Percentiles rank a stretch among this genome's conserved stretches.
Conservation (phyloP, 169 alveolate genomes). For the Neospora caninum region DNA sequence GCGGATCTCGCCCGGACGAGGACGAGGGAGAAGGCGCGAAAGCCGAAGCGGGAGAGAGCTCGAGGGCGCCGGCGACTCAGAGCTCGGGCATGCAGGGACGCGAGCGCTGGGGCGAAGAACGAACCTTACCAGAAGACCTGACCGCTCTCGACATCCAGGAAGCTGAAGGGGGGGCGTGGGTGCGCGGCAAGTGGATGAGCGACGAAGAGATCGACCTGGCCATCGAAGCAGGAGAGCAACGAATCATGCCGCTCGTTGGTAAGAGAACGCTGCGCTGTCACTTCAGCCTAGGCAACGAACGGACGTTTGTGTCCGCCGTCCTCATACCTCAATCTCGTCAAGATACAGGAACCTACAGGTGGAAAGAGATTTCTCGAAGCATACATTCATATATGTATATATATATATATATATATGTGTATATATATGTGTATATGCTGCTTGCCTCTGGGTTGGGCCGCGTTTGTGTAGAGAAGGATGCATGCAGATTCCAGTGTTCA, state of each 20-base stretch:
- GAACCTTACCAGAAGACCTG: not conserved
- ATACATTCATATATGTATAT: not conserved
- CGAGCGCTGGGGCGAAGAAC: not conserved
- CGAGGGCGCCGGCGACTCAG: not conserved
- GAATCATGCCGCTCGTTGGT: not conserved
- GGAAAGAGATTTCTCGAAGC: not conserved
- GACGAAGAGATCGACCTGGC: slow-evolving; percentile 31
- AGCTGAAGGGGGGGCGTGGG: slow-evolving; percentile 41
- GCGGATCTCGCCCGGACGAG: not conserved
- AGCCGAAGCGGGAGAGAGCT: not conserved
- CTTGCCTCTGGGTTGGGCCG: not conserved
- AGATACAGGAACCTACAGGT: not conserved
- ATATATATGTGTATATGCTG: not conserved
- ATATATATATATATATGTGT: not conserved
- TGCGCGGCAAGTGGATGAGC: slow-evolving; percentile 9
- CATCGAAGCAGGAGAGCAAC: not conserved
- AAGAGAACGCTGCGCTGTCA: not conserved
- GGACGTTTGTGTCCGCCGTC: too few species aligned
- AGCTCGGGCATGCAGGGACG: not conserved
- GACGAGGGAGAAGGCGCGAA: not conserved
- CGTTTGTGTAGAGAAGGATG: too few species aligned
- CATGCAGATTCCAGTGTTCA: too few species aligned
- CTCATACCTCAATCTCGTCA: not conserved
- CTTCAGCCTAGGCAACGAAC: not conserved
- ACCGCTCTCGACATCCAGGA: not conserved